Evolutionary conservation across 2,329 filamentous ascomycete species (phyloP).

Genomic region (Fusarium cicatricum): DNA sequence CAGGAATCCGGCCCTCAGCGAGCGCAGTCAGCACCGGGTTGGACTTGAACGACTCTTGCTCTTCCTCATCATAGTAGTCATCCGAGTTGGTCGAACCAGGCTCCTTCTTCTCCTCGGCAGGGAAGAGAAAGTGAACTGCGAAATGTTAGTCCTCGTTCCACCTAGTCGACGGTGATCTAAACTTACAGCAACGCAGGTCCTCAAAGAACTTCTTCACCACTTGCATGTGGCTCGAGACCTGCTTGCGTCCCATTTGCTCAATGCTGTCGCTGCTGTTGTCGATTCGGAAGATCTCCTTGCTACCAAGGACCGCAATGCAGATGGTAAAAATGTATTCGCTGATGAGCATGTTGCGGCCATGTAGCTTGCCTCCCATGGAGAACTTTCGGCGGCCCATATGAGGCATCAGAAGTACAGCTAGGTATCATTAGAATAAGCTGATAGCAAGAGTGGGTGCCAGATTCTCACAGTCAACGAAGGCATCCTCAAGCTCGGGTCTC

Average conservation of each 20-base stretch:
- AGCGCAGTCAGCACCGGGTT: constrained; percentile 70
- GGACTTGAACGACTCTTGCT: constrained; percentile 66
- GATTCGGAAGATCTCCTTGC: constrained; percentile 54
- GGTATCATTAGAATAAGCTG: constrained; percentile 31
- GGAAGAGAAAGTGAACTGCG: constrained; percentile 68
- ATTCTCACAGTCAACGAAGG: constrained; percentile 70
- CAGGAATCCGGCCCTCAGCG: constrained; percentile 63
- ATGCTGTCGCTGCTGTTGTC: constrained; percentile 55
- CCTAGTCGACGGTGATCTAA: no score
- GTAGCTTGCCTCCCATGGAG: constrained; percentile 68
- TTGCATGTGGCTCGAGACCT: constrained; percentile 76
- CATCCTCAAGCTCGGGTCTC: constrained; percentile 66
- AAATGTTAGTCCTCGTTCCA: constrained; percentile 15
- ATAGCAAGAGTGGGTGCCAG: not conserved
- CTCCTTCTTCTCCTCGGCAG: constrained; percentile 63
- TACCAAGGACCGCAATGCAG: constrained; percentile 50
- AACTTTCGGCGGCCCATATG: constrained; percentile 73
- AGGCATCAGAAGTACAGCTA: constrained; percentile 71
- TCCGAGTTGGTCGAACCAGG: constrained; percentile 70
- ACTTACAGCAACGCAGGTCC: constrained; percentile 69
- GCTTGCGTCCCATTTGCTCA: constrained; percentile 64
- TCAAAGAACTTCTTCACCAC: constrained; percentile 73
- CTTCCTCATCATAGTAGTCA: constrained; percentile 53
- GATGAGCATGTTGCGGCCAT: constrained; percentile 76
- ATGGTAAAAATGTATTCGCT: constrained; percentile 68